Conservation (phyloP, 2,329 filamentous ascomycete species). For the Onygenales sp. region DNA sequence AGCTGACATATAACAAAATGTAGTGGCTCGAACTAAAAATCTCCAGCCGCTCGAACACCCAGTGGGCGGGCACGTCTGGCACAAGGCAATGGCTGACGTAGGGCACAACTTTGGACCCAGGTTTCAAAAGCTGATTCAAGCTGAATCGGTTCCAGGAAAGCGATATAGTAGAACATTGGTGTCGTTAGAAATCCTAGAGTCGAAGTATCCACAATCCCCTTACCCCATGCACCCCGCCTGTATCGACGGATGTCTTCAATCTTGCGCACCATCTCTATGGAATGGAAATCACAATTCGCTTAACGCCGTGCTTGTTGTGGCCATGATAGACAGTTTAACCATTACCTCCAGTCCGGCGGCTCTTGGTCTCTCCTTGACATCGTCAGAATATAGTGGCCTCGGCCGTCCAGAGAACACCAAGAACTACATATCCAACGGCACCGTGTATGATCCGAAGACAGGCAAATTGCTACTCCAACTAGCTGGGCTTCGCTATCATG, state of each 20-base stretch:
- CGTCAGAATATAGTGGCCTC: constrained; percentile 10
- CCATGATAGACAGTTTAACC: constrained; percentile 14
- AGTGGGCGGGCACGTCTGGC: constrained; percentile 2
- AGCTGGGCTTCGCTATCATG: neutral
- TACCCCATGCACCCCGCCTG: constrained; percentile 22
- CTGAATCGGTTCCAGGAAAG: constrained; percentile 12
- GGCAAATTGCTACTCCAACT: neutral
- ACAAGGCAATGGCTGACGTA: constrained; percentile 8
- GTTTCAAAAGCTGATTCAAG: constrained; percentile 7
- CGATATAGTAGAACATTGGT: constrained; percentile 10
- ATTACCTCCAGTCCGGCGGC: constrained; percentile 5
- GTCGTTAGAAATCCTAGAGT: constrained; percentile 10
- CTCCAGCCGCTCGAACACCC: constrained; percentile 1
- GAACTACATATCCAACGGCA: constrained; percentile 8
- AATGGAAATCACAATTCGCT: neutral
- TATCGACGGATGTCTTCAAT: constrained; percentile 18
- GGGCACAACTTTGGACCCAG: constrained; percentile 10
- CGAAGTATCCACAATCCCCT: constrained; percentile 14
- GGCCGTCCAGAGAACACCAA: constrained; percentile 11
- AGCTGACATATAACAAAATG: neutral
- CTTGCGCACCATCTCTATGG: constrained; percentile 9
- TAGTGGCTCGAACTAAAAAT: neutral
- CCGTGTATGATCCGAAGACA: constrained; percentile 9
- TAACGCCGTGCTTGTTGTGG: constrained; percentile 11
- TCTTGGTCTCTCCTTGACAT: neutral